phyloP scores from a whole-genome alignment of 202 grass and related monocot genomes.

The Carex arenaria region DNA sequence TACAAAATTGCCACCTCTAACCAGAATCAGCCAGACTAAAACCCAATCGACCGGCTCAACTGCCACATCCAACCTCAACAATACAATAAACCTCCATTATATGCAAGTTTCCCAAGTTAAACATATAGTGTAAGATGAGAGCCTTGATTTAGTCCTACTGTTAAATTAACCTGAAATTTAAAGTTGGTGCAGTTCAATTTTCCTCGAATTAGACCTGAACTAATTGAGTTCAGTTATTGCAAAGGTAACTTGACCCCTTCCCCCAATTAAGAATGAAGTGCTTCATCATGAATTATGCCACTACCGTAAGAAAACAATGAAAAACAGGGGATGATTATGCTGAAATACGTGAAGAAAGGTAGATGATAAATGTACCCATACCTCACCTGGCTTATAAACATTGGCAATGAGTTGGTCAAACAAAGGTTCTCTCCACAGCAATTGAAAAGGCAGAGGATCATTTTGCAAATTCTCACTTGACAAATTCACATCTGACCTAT shows the following conservation, averaged over 20 bases:
- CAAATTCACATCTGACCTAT: constrained; percentile 1
- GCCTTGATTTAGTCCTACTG: not conserved
- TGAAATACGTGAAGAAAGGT: not conserved
- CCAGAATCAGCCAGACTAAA: not conserved
- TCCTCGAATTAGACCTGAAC: not conserved
- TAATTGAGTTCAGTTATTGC: not conserved
- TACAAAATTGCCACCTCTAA: not conserved
- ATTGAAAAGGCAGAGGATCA: constrained; percentile 52
- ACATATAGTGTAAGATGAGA: not conserved
- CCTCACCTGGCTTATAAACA: constrained; percentile 89
- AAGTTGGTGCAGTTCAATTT: not conserved
- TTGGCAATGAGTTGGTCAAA: constrained; percentile 92
- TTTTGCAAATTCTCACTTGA: constrained; percentile 36
- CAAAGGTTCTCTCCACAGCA: constrained; percentile 73
- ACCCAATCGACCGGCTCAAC: not conserved
- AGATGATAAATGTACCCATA: constrained; percentile 29
- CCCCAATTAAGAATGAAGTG: not conserved
- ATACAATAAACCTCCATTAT: not conserved
- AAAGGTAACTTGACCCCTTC: not conserved
- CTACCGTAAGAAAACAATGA: not conserved
- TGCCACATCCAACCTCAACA: not conserved
- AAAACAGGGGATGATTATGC: not conserved
- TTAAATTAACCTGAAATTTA: not conserved
- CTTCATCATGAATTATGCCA: not conserved
- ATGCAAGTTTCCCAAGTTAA: not conserved